Percentiles rank a stretch among this genome's conserved stretches.
phyloP scores from a whole-genome alignment of 805 yeast genomes.

The Wickerhamomyces sydowiorum region DNA sequence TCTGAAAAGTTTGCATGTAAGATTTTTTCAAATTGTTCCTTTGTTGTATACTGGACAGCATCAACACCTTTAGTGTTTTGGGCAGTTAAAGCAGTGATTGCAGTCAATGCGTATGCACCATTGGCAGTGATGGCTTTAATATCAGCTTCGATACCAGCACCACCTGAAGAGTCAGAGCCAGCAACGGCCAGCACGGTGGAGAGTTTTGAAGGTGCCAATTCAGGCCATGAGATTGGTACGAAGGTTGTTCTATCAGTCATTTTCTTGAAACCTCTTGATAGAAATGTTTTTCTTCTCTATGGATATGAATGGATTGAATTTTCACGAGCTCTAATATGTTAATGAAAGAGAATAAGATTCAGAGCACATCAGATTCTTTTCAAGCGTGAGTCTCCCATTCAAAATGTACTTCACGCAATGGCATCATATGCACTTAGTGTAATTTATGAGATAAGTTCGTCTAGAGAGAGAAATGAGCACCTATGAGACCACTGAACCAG shows the following conservation, averaged over 20 bases:
- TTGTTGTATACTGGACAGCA: slow-evolving; percentile 36
- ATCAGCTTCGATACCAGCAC: slow-evolving; percentile 92
- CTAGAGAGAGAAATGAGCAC: no score
- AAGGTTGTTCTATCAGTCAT: neutral
- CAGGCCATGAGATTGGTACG: slow-evolving; percentile 1
- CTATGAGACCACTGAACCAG: no score
- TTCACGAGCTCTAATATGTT: no score
- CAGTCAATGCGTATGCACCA: slow-evolving; percentile 70
- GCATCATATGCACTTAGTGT: neutral
- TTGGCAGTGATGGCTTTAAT: slow-evolving; percentile 72
- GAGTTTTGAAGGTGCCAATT: slow-evolving; percentile 10
- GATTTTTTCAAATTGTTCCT: slow-evolving; percentile 38
- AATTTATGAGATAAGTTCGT: neutral
- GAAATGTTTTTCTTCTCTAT: no score
- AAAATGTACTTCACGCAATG: neutral
- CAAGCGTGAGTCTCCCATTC: neutral
- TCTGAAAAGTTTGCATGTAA: slow-evolving; percentile 55
- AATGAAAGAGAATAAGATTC: neutral
- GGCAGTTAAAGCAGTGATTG: slow-evolving; percentile 74
- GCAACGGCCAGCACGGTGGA: slow-evolving; percentile 47
- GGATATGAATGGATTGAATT: no score
- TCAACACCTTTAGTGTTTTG: slow-evolving; percentile 57
- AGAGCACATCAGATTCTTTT: neutral
- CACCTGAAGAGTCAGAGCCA: slow-evolving; percentile 84
- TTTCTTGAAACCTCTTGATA: no score